These are phyloP conservation scores for Phyllosticta paracitricarpa DNA, from an alignment of 2,329 filamentous ascomycete genomes.

Conservation along the genomic window DNA sequence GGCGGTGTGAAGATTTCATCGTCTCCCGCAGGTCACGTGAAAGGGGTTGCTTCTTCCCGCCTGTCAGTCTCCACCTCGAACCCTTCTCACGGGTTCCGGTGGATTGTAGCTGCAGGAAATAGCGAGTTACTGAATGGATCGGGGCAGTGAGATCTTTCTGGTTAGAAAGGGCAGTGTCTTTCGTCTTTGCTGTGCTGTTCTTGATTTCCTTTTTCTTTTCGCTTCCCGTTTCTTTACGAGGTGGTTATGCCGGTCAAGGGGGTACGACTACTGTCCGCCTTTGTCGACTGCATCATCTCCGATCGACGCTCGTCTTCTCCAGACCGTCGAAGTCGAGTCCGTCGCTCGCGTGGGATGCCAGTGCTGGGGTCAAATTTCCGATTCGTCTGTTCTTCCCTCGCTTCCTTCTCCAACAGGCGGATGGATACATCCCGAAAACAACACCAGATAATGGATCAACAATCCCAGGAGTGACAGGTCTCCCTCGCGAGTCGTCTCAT, in stretches of 20 bases:
- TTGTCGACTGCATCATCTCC: not conserved
- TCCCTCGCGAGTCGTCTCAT: not conserved
- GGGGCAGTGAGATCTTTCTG: not conserved
- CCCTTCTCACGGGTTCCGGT: not conserved
- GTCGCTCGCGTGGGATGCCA: not conserved
- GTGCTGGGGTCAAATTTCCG: not conserved
- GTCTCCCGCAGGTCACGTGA: not conserved
- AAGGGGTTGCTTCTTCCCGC: not conserved
- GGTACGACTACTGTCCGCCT: not conserved
- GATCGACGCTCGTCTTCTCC: not conserved
- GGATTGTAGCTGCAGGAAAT: not conserved
- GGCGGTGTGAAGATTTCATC: not conserved
- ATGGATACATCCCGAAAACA: not conserved
- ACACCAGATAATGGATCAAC: not conserved
- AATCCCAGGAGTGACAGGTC: not conserved
- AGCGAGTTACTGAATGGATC: not conserved
- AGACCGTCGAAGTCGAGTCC: not conserved
- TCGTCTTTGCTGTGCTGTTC: not conserved
- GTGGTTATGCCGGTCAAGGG: not conserved
- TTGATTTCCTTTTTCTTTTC: not conserved
- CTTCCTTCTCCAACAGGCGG: not conserved
- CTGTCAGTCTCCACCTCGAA: not conserved
- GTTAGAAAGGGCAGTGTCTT: not conserved
- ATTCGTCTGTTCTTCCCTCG: not conserved
- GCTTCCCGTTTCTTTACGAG: not conserved